Evolutionary conservation across 306 rosid genomes (phyloP).

Genomic region (Quercus dentata): DNA sequence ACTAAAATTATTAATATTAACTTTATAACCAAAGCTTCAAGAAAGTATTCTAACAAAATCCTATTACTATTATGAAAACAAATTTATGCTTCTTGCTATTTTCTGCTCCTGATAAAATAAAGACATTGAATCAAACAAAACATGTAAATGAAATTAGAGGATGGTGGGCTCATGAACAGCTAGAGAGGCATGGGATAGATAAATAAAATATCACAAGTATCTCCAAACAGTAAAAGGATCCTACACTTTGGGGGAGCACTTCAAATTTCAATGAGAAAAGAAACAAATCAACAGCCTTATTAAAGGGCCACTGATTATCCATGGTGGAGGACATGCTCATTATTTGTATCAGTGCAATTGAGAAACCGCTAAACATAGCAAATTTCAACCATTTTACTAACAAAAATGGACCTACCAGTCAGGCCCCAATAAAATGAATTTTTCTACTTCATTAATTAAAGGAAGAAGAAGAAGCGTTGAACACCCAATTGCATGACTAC

Average conservation of each 20-base stretch:
- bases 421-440: background rate
- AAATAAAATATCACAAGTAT: background rate
- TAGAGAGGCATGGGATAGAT: background rate
- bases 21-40: too few species aligned
- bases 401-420: background rate
- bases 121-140: background rate
- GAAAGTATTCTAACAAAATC: too few species aligned
- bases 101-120: background rate
- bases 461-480: background rate
- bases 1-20: too few species aligned
- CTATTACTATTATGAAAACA: background rate
- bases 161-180: slow-evolving; percentile 1
- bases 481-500: background rate
- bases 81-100: background rate
- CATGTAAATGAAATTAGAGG: background rate
- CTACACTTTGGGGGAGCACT: background rate
- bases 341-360: background rate
- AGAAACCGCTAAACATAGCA: background rate
- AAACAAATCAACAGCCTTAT: background rate
- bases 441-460: background rate
- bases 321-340: background rate
- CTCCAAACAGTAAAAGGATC: background rate
- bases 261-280: background rate
- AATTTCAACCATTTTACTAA: background rate
- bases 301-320: background rate